Evolutionary conservation across 805 yeast genomes (phyloP), one percentile per base, ranked within the genome.

Genomic region (Ogataea minuta): DNA sequence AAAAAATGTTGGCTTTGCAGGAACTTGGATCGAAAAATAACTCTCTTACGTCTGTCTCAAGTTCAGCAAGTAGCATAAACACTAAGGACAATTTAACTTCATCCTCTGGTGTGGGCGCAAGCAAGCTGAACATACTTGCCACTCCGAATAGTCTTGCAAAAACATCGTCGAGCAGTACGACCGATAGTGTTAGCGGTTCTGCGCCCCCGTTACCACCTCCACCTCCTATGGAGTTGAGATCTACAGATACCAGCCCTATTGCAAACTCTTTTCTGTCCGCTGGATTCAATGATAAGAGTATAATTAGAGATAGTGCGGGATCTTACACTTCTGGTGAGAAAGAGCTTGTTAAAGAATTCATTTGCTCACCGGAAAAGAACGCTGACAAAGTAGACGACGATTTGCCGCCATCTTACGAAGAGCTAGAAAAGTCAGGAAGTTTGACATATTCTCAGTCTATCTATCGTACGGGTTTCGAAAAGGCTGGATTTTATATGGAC

Each of bases 391-490:
- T 28, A 2, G 49, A 43, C 8, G 52, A 43, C 6, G 55, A 50
- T 23, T 60, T 58, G 4, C 63, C 64, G 3, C 64, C 63, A 5
- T 57, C 62, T 1, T 59, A 58, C 34, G 63, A 59, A 39, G 66
- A 61, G 34, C 32, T 61, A 7, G 66, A 60, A 36, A 54, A 59
- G 27, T 54, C 63, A 0, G 65, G 65, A n/a, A 47, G 51, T 11
- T 41, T 61, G 30, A 58, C 62, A 4, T 61, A 61, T 31, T 53
- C 64, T 6, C 45, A 51, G 38, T 61, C 66, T 4, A 62, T 62
- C 36, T 62, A 62, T 41, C 46, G 65, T 20, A 57, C 65, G 2
- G 64, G 64, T 7, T 61, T 61, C 41, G 66, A 62, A 43, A 62
- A 62, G 42, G 66, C 66, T 1, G 66, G 66, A 3, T 53, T 57